These are phyloP conservation scores for Pleurotus citrinopileatus DNA, from an alignment of 768 basidiomycete genomes.

Conservation along the genomic window DNA sequence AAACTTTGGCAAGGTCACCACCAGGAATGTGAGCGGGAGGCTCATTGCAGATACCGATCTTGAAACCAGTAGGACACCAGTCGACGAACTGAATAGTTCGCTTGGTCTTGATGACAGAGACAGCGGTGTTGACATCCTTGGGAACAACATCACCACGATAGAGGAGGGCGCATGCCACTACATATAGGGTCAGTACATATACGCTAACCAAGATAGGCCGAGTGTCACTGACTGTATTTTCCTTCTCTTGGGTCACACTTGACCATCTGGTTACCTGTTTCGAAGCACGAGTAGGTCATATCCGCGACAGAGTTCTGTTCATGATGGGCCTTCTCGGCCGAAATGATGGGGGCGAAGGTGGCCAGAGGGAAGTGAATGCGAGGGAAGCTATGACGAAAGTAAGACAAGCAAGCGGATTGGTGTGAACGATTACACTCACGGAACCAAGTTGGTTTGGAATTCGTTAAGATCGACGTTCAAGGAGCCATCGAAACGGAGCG, in stretches of 20 bases:
- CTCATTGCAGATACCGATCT: constrained; percentile 98
- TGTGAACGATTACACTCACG: constrained; percentile 50
- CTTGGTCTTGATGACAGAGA: constrained; percentile 95
- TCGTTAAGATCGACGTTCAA: constrained; percentile 97
- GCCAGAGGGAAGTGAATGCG: constrained; percentile 98
- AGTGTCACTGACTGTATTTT: constrained; percentile 84
- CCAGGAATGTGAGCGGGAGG: constrained; percentile 89
- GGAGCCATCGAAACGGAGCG: constrained; percentile 95
- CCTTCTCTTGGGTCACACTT: constrained; percentile 95
- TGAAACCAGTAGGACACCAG: constrained; percentile 98
- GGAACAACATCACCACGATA: constrained; percentile 97
- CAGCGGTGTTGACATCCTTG: constrained; percentile 92
- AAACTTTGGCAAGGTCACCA: constrained; percentile 93
- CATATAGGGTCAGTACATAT: constrained; percentile 15
- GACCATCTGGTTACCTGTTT: constrained; percentile 95
- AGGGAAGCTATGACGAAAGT: constrained; percentile 66
- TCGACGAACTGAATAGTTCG: constrained; percentile 98
- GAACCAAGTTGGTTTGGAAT: constrained; percentile 98
- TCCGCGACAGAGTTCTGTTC: constrained; percentile 97
- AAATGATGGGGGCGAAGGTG: constrained; percentile 92
- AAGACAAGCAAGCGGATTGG: constrained; percentile 11
- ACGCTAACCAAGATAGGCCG: not conserved
- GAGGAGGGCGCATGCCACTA: constrained; percentile 88
- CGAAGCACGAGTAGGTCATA: constrained; percentile 99
- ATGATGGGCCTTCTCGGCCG: constrained; percentile 91